A percentile compares a stretch with the other conserved stretches of the same genome.
Evolutionary conservation across 257 asterid genomes (phyloP).

Genomic region (Solanum gracilifrons): DNA sequence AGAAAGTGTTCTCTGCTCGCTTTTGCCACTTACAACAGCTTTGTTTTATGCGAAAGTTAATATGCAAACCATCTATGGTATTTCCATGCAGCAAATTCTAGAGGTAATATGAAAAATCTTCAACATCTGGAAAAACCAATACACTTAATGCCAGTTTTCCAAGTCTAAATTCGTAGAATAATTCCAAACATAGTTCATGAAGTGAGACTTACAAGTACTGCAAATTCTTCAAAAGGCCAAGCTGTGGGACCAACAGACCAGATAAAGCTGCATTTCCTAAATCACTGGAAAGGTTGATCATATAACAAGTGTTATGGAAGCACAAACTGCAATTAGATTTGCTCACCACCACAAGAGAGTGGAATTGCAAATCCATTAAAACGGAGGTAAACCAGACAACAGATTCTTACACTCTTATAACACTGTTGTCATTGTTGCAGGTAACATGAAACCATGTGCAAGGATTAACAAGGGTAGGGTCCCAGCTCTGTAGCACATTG

Average conservation of each 20-base stretch:
- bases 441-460: slow-evolving; percentile 99
- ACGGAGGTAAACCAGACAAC: not conserved
- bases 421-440: slow-evolving; percentile 96
- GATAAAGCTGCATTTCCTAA: slow-evolving; percentile 97
- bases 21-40: not conserved
- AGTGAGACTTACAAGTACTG: slow-evolving; percentile 70
- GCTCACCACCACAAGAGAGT: not conserved
- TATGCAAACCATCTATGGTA: not conserved
- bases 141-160: not conserved
- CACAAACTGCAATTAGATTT: not conserved
- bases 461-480: slow-evolving; percentile 97
- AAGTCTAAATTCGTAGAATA: not conserved
- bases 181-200: not conserved
- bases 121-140: not conserved
- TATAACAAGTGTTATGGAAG: not conserved
- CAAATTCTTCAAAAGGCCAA: slow-evolving; percentile 85
- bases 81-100: not conserved
- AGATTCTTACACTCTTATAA: slow-evolving; percentile 81
- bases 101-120: not conserved
- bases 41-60: not conserved
- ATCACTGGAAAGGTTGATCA: slow-evolving; percentile 40
- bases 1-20: not conserved
- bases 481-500: slow-evolving; percentile 98
- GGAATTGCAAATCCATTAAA: not conserved
- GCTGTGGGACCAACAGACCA: slow-evolving; percentile 89